Conservation (phyloP, 2,329 filamentous ascomycete species). For the Sclerotiophoma versabilis region DNA sequence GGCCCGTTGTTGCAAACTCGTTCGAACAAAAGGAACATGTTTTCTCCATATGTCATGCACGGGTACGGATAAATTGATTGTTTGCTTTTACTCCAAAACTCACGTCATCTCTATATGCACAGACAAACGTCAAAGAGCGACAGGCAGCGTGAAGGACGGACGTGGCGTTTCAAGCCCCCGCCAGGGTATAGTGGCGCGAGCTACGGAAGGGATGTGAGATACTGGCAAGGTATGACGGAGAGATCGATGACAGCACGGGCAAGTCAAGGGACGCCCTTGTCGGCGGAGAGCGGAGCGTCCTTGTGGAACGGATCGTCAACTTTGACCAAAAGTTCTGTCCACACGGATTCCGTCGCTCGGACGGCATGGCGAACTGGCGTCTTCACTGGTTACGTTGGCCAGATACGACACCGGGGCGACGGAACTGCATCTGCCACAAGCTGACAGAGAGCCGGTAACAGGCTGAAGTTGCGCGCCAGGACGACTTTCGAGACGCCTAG, state of each 20-base stretch:
- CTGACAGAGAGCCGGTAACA: conserved; percentile 10
- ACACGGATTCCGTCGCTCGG: conserved; percentile 20
- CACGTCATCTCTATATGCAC: conserved; percentile 12
- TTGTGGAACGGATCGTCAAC: conserved; percentile 46
- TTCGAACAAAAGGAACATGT: not conserved
- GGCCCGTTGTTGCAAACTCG: not conserved
- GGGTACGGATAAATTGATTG: conserved; percentile 2
- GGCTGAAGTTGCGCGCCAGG: conserved; percentile 9
- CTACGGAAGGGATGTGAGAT: conserved; percentile 48
- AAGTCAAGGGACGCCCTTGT: conserved; percentile 37
- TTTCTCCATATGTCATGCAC: conserved; percentile 1
- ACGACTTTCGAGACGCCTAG: conserved; percentile 18
- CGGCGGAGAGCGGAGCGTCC: conserved; percentile 42
- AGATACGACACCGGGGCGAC: conserved; percentile 32
- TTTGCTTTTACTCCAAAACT: conserved; percentile 6
- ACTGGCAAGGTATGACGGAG: conserved; percentile 42
- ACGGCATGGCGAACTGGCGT: conserved; percentile 17
- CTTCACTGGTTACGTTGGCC: conserved; percentile 28
- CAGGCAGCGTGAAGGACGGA: conserved; percentile 29
- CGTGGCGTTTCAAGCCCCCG: conserved; percentile 44
- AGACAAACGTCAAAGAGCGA: conserved; percentile 18
- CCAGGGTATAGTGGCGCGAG: conserved; percentile 41
- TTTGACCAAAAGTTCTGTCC: conserved; percentile 26
- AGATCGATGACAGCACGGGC: conserved; percentile 47
- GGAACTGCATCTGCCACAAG: conserved; percentile 26